Percentiles rank a stretch among this genome's conserved stretches.
phyloP scores from a whole-genome alignment of 331 rosid genomes.

The Acacia concinna region DNA sequence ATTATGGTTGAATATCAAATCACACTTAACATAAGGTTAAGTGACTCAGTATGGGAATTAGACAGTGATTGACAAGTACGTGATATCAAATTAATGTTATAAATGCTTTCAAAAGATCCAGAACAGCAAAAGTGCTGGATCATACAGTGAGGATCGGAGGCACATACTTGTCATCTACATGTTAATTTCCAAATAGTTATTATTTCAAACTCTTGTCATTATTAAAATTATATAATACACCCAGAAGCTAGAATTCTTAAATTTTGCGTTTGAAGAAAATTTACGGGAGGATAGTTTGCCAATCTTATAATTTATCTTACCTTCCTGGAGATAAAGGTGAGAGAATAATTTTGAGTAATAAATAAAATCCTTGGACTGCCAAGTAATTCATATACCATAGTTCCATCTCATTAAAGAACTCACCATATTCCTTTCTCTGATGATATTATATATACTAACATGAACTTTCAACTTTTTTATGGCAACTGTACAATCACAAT shows the following conservation, averaged over 20 bases:
- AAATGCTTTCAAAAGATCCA: not conserved
- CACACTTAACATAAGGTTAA: not conserved
- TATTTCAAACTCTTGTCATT: constrained; percentile 9
- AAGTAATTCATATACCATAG: constrained; percentile 28
- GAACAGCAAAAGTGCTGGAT: not conserved
- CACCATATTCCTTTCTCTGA: constrained; percentile 40
- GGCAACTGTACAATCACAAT: constrained; percentile 35
- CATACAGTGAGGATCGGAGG: not conserved
- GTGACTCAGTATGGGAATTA: not conserved
- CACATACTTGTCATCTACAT: not conserved
- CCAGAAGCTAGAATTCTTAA: not conserved
- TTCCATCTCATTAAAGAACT: constrained; percentile 33
- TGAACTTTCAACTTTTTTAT: constrained; percentile 28
- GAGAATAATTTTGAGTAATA: constrained; percentile 21
- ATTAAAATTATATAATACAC: not conserved
- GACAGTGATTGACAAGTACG: not conserved
- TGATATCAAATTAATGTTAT: not conserved
- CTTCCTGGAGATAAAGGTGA: not conserved
- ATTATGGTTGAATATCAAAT: not conserved
- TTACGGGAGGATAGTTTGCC: not conserved
- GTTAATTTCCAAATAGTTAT: not conserved
- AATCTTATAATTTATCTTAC: not conserved
- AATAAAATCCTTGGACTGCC: constrained; percentile 7
- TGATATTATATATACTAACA: constrained; percentile 21
- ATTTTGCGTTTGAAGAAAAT: not conserved